These are phyloP conservation scores for Agastache rugosa DNA, from an alignment of 257 asterid genomes.

Conservation along the genomic window DNA sequence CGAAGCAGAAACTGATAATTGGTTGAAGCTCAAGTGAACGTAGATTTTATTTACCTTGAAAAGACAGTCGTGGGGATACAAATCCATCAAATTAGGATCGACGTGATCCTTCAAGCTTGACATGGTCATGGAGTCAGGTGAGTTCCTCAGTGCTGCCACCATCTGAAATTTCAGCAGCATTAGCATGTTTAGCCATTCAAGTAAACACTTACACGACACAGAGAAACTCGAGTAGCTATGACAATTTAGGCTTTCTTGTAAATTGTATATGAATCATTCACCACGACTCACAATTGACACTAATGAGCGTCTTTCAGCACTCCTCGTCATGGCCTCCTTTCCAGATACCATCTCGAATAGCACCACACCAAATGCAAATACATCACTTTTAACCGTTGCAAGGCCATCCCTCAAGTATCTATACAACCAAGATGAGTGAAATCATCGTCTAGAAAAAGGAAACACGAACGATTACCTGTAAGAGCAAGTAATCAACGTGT, in stretches of 20 bases:
- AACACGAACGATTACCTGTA: not conserved
- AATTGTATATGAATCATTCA: not conserved
- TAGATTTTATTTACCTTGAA: constrained; percentile 71
- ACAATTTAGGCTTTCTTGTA: not conserved
- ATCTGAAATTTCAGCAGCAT: constrained; percentile 61
- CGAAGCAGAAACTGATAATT: not conserved
- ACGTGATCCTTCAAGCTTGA: constrained; percentile 79
- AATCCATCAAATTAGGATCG: constrained; percentile 79
- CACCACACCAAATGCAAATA: constrained; percentile 94
- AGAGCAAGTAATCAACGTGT: not conserved
- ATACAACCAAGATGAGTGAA: constrained; percentile 36
- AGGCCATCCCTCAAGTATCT: constrained; percentile 91
- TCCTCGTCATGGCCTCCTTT: constrained; percentile 85
- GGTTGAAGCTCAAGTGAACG: not conserved
- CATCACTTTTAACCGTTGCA: constrained; percentile 87
- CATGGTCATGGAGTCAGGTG: constrained; percentile 87
- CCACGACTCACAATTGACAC: constrained; percentile 80
- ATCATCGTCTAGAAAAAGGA: constrained; percentile 32
- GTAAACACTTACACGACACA: not conserved
- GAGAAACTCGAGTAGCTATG: not conserved
- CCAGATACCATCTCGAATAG: constrained; percentile 91
- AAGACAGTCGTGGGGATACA: constrained; percentile 93
- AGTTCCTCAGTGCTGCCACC: constrained; percentile 77
- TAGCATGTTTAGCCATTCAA: constrained; percentile 18
- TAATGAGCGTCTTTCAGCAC: constrained; percentile 81